Conservation (phyloP, 805 yeast genomes). For the Metschnikowia shivogae region DNA sequence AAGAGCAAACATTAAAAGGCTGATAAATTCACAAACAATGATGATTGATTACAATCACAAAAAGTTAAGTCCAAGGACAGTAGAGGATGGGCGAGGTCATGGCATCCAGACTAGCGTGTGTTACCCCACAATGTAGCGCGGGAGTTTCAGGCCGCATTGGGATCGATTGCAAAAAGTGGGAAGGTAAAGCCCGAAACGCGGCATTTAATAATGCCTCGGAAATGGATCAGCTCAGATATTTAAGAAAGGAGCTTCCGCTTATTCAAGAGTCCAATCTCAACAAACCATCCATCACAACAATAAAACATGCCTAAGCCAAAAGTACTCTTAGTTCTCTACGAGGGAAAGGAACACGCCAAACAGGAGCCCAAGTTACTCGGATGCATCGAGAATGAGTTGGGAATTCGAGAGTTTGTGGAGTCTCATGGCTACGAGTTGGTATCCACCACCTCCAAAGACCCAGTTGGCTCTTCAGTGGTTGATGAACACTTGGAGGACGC, state of each 20-base stretch:
- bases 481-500: conserved; percentile 68
- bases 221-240: background rate
- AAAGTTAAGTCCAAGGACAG: no score
- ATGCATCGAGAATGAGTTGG: conserved; percentile 70
- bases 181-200: conserved; percentile 1
- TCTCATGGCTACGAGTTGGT: conserved; percentile 62
- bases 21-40: no score
- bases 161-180: background rate
- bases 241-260: background rate
- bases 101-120: no score
- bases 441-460: conserved; percentile 66
- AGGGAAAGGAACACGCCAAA: conserved; percentile 54
- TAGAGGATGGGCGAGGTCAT: no score
- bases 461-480: conserved; percentile 49
- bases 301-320: conserved; percentile 22
- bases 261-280: background rate
- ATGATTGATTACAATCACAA: no score
- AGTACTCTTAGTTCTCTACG: conserved; percentile 55
- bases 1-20: no score
- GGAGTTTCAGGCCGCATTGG: background rate
- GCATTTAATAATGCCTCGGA: conserved; percentile 7
- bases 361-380: conserved; percentile 64
- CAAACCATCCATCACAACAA: background rate
- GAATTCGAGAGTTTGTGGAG: conserved; percentile 61
- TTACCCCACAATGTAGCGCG: conserved; percentile 6